Conservation (phyloP, 2,329 filamentous ascomycete genomes). For the Colletotrichum costaricense region DNA sequence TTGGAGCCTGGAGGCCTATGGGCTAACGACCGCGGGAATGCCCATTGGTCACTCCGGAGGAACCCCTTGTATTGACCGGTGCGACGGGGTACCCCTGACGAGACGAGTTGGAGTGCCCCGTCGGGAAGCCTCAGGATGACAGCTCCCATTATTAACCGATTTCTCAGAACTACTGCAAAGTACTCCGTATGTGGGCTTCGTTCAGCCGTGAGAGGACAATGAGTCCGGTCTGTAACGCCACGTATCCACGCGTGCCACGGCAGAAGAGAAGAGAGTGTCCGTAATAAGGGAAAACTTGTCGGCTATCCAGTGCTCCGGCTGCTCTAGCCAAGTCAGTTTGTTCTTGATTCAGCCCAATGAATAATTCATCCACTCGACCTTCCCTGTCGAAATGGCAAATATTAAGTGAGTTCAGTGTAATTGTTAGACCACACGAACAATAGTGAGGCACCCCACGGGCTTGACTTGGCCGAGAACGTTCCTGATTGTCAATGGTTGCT, state of each 20-base stretch:
- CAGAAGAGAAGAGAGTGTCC: neutral
- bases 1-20: conserved; percentile 23
- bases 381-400: conserved; percentile 2
- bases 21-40: conserved; percentile 32
- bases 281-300: neutral
- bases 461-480: neutral
- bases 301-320: neutral
- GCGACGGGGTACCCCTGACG: conserved; percentile 18
- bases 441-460: neutral
- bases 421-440: neutral
- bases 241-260: conserved; percentile 18
- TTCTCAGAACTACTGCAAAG: conserved; percentile 4
- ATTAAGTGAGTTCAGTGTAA: neutral
- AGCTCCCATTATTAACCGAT: conserved; percentile 21
- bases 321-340: neutral
- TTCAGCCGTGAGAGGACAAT: neutral
- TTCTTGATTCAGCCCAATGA: conserved; percentile 14
- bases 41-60: conserved; percentile 30
- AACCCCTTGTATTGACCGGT: conserved; percentile 4
- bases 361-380: neutral
- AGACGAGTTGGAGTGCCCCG: neutral
- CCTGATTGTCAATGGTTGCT: conserved; percentile 19
- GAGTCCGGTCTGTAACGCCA: conserved; percentile 17
- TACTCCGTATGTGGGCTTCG: conserved; percentile 8
- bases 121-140: conserved; percentile 30